Conservation (phyloP, 2,329 filamentous ascomycete genomes). For the Exophiala alcalophila region DNA sequence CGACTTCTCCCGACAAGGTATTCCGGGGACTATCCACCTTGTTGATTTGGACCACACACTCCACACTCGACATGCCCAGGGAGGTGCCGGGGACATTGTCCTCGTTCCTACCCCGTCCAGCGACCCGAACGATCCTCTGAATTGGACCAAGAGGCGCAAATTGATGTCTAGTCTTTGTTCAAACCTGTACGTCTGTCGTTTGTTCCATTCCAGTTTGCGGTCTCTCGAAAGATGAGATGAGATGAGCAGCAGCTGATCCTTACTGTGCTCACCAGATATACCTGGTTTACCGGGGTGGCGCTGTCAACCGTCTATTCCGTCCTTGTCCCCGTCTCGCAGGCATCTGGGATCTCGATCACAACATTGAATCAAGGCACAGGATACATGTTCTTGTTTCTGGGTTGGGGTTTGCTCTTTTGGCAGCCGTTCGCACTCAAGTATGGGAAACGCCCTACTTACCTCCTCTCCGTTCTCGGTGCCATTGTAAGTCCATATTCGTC, state of each 20-base stretch:
- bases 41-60: constrained; percentile 35
- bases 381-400: constrained; percentile 43
- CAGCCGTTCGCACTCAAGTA: constrained; percentile 48
- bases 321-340: constrained; percentile 39
- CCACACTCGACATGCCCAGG: constrained; percentile 23
- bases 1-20: no score
- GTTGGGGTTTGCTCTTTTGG: constrained; percentile 42
- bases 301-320: constrained; percentile 36
- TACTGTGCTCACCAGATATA: constrained; percentile 33
- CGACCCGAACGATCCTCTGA: constrained; percentile 43
- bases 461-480: constrained; percentile 34
- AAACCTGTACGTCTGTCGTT: constrained; percentile 34
- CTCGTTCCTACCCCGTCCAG: constrained; percentile 38
- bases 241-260: constrained; percentile 13
- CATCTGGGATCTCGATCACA: constrained; percentile 42
- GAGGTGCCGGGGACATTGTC: constrained; percentile 33
- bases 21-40: constrained; percentile 39
- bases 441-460: constrained; percentile 34
- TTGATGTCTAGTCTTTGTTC: constrained; percentile 35
- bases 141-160: constrained; percentile 38
- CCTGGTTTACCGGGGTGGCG: constrained; percentile 35
- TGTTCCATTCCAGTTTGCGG: no score
- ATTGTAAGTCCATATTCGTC: no score
- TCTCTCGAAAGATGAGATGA: not conserved
- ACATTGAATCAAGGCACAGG: constrained; percentile 50